phyloP scores from a whole-genome alignment of 257 asterid genomes.

The Solanum tarapatanum region DNA sequence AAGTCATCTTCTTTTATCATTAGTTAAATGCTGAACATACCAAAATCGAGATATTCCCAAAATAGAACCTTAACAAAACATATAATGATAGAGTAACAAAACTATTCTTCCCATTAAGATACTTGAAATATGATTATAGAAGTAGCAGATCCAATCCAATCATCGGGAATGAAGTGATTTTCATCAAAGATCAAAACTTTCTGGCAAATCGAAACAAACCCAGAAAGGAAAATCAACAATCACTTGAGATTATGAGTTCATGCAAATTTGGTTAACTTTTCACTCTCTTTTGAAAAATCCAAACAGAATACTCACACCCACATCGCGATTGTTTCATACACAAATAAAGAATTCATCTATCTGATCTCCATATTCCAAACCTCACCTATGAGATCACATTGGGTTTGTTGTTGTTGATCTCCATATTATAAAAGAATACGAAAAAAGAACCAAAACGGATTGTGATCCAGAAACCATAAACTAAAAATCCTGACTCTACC shows the following conservation, averaged over 20 bases:
- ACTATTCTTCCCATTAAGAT: not conserved
- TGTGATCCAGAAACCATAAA: not conserved
- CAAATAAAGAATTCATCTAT: too few relatives aligned
- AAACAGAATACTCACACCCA: too few relatives aligned
- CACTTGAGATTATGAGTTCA: slow-evolving; percentile 5
- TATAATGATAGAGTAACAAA: not conserved
- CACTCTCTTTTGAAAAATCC: not conserved
- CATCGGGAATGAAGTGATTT: not conserved
- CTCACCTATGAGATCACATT: too few relatives aligned
- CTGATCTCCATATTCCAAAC: too few relatives aligned
- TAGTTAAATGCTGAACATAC: not conserved
- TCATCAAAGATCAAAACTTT: not conserved
- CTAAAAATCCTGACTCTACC: not conserved
- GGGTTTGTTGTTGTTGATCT: too few relatives aligned
- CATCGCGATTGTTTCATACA: too few relatives aligned
- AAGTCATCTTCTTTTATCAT: not conserved
- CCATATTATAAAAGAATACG: not conserved
- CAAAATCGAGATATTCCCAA: not conserved
- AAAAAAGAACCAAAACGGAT: not conserved
- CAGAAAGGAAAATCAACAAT: not conserved
- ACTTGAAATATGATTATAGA: not conserved
- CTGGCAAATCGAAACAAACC: not conserved
- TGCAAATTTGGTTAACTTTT: not conserved
- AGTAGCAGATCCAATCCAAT: not conserved
- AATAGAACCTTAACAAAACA: not conserved